These are phyloP conservation scores for Gossypium davidsonii DNA, from an alignment of 441 rosid species.

Conservation along the genomic window DNA sequence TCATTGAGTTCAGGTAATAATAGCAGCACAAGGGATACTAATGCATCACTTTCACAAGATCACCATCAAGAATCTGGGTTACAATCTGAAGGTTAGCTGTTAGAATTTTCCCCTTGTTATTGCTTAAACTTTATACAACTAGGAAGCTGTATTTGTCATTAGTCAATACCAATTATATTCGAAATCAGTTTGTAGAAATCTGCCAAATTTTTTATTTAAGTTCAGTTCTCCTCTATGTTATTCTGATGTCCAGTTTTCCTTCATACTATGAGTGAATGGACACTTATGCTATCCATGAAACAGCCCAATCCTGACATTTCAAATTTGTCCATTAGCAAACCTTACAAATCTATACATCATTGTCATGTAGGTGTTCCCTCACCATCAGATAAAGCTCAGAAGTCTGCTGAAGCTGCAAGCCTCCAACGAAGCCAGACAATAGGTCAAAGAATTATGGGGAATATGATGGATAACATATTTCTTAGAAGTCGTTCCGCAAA, in stretches of 20 bases:
- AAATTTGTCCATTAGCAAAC: background rate
- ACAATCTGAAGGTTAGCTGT: constrained; percentile 55
- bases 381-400: constrained; percentile 70
- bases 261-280: background rate
- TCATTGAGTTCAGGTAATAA: constrained; percentile 33
- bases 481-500: constrained; percentile 76
- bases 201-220: background rate
- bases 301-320: background rate
- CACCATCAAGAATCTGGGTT: constrained; percentile 14
- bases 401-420: constrained; percentile 46
- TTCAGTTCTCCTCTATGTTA: background rate
- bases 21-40: constrained; percentile 8
- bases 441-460: constrained; percentile 83
- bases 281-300: background rate
- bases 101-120: background rate
- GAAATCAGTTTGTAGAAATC: background rate
- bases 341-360: background rate
- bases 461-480: constrained; percentile 85
- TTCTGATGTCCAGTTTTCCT: constrained; percentile 7
- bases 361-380: constrained; percentile 60
- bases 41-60: constrained; percentile 11
- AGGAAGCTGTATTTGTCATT: background rate
- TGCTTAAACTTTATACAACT: constrained; percentile 11
- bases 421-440: constrained; percentile 71
- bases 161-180: background rate